Evolutionary conservation across 768 basidiomycete genomes (phyloP).

Genomic region (Fomitopsis serialis): DNA sequence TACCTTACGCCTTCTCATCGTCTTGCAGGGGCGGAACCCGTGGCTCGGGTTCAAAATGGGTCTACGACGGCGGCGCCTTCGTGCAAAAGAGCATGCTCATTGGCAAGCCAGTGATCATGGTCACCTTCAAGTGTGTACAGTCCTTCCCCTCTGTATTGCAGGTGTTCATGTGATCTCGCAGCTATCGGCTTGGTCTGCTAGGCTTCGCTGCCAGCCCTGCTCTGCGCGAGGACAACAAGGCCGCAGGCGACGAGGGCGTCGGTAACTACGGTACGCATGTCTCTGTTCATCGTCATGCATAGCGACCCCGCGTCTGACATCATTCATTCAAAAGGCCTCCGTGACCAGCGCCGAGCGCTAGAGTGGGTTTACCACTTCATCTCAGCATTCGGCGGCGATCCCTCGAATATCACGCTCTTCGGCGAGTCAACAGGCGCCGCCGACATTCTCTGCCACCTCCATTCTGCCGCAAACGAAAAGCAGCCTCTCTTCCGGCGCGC

Average conservation of each 20-base stretch:
- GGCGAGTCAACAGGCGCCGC: slow-evolving; percentile 28
- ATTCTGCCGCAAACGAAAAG: slow-evolving; percentile 56
- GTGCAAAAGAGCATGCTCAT: slow-evolving; percentile 61
- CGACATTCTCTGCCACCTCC: slow-evolving; percentile 36
- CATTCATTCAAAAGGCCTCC: slow-evolving; percentile 18
- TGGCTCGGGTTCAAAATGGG: slow-evolving; percentile 73
- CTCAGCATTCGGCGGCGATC: slow-evolving; percentile 46
- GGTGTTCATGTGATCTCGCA: slow-evolving; percentile 23
- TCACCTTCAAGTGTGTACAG: slow-evolving; percentile 66
- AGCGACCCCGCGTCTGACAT: background rate
- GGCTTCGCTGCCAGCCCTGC: slow-evolving; percentile 68
- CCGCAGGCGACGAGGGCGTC: slow-evolving; percentile 60
- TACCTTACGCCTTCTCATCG: too few relatives aligned
- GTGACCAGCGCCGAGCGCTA: slow-evolving; percentile 35
- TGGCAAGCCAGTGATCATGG: slow-evolving; percentile 63
- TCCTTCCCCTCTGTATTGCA: slow-evolving; percentile 2
- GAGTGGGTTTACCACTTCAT: slow-evolving; percentile 52
- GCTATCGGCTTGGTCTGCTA: slow-evolving; percentile 73
- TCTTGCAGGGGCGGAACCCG: slow-evolving; percentile 65
- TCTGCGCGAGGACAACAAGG: slow-evolving; percentile 62
- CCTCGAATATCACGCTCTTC: slow-evolving; percentile 29
- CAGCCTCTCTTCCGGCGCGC: slow-evolving; percentile 65
- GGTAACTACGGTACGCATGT: slow-evolving; percentile 66
- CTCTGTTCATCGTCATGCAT: background rate
- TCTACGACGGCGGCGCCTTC: slow-evolving; percentile 68